Evolutionary conservation across 208 protist genomes (phyloP).

Genomic region (Trypanosoma mega): DNA sequence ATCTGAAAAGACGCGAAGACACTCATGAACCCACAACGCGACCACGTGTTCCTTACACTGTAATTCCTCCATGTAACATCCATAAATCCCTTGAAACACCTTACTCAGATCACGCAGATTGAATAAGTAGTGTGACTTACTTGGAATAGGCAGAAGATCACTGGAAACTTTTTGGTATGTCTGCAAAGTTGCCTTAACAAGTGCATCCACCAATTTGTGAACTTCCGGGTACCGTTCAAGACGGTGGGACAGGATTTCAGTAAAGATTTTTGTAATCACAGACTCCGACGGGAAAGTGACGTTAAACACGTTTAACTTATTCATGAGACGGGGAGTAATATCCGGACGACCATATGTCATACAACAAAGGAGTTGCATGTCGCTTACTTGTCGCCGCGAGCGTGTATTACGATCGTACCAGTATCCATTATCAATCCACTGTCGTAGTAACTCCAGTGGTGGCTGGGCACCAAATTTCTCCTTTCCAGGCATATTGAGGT

Average conservation of each 20-base stretch:
- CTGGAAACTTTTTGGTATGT: conserved; percentile 92
- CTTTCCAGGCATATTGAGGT: conserved; percentile 98
- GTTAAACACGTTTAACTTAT: conserved; percentile 96
- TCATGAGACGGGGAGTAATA: conserved; percentile 94
- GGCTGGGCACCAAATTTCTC: conserved; percentile 98
- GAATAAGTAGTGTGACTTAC: conserved; percentile 98
- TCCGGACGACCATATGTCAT: conserved; percentile 96
- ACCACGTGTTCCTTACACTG: conserved; percentile 94
- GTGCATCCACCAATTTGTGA: conserved; percentile 83
- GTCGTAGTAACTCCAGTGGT: conserved; percentile 96
- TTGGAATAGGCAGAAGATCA: conserved; percentile 95
- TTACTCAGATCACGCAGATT: conserved; percentile 97
- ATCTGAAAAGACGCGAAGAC: conserved; percentile 96
- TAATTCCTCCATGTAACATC: conserved; percentile 86
- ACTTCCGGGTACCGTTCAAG: conserved; percentile 93
- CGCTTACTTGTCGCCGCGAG: conserved; percentile 91
- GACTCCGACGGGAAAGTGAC: conserved; percentile 94
- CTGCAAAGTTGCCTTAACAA: conserved; percentile 95
- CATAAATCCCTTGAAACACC: conserved; percentile 97
- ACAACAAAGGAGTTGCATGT: conserved; percentile 96
- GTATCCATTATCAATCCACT: conserved; percentile 97
- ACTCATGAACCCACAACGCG: conserved; percentile 98
- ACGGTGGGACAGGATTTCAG: conserved; percentile 92
- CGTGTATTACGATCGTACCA: conserved; percentile 97
- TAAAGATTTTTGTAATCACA: conserved; percentile 95